A percentile compares a stretch with the other conserved stretches of the same genome.
Conservation (phyloP, 192 early-diverging fungal species). For the Coemansia sp. region DNA sequence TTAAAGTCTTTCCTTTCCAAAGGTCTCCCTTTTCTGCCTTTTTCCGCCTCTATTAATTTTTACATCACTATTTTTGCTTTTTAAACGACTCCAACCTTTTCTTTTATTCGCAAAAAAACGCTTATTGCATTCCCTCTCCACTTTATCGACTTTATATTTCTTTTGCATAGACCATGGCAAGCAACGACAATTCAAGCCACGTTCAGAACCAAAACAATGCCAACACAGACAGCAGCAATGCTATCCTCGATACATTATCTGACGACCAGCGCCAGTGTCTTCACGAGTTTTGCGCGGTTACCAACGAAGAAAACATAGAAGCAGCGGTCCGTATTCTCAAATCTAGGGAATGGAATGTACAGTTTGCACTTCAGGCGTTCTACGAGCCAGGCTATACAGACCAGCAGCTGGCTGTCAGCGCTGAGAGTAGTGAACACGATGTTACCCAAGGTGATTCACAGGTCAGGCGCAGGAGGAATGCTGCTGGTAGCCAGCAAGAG, state of each 20-base stretch:
- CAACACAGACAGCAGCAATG: not conserved
- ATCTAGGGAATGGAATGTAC: slow-evolving; percentile 32
- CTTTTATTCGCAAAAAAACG: not conserved
- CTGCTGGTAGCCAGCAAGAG: not conserved
- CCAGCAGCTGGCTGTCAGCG: not conserved
- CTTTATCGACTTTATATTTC: not conserved
- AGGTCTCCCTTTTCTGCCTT: not conserved
- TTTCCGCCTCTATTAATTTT: not conserved
- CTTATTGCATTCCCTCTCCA: too few relatives aligned
- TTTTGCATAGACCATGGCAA: not conserved
- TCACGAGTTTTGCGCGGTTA: slow-evolving; percentile 35
- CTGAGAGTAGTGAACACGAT: not conserved
- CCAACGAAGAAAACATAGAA: slow-evolving; percentile 22
- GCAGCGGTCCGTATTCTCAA: slow-evolving; percentile 22
- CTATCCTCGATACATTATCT: slow-evolving; percentile 22
- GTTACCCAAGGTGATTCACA: not conserved
- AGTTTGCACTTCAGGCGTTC: slow-evolving; percentile 34
- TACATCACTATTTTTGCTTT: slow-evolving; percentile 4
- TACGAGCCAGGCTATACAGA: slow-evolving; percentile 23
- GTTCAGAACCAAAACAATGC: not conserved
- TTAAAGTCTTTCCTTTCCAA: not conserved
- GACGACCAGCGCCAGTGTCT: slow-evolving; percentile 26
- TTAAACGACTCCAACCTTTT: not conserved
- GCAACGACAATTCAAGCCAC: not conserved
- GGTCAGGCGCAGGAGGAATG: not conserved